These are phyloP conservation scores for Ciborinia camelliae DNA, from an alignment of 2,329 filamentous ascomycete genomes.

Conservation along the genomic window DNA sequence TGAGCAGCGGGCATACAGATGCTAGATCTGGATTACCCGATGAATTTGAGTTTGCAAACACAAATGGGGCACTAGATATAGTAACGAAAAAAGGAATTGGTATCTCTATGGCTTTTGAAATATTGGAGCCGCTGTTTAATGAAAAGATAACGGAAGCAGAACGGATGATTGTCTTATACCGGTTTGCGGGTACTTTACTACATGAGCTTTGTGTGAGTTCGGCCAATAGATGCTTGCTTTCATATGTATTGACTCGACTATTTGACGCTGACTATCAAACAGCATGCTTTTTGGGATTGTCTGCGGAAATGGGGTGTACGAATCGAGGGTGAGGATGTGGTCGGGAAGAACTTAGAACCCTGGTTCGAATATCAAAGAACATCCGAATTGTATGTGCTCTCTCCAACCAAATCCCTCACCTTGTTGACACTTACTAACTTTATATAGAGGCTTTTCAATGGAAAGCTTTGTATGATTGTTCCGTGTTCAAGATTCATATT, in stretches of 20 bases:
- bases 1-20: conserved; percentile 9
- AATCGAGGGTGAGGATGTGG: neutral
- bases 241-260: neutral
- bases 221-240: neutral
- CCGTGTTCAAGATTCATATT: neutral
- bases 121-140: conserved; percentile 14
- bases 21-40: neutral
- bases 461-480: conserved; percentile 3
- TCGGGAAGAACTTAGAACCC: neutral
- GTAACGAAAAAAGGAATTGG: neutral
- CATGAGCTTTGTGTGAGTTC: conserved; percentile 14
- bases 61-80: neutral
- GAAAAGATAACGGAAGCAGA: conserved; percentile 9
- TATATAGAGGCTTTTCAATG: conserved; percentile 8
- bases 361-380: conserved; percentile 14
- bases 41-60: neutral
- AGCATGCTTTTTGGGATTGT: conserved; percentile 16
- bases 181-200: neutral
- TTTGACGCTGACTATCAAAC: neutral
- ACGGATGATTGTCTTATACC: neutral
- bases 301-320: neutral
- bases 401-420: neutral
- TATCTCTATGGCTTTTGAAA: conserved; percentile 8
- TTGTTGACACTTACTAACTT: neutral
- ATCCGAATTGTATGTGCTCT: neutral